These are phyloP conservation scores for Termitomyces sp. DNA, from an alignment of 768 basidiomycete species.

Conservation along the genomic window DNA sequence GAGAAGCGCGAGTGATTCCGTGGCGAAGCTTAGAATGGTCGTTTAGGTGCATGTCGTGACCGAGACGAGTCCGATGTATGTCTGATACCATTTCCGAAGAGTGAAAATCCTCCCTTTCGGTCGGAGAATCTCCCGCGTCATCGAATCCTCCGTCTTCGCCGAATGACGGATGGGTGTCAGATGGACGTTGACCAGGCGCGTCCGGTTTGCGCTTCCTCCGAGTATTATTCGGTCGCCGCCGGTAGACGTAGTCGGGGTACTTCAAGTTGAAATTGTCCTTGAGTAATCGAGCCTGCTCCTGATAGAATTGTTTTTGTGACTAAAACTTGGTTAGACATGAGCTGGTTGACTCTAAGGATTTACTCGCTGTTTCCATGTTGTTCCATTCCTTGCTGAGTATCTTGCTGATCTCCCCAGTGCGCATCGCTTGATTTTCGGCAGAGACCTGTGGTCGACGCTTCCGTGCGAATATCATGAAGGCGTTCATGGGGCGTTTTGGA, in stretches of 20 bases:
- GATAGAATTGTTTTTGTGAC: slow-evolving; percentile 83
- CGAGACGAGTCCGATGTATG: slow-evolving; percentile 19
- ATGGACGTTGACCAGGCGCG: slow-evolving; percentile 17
- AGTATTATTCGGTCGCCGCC: slow-evolving; percentile 82
- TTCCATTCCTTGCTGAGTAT: slow-evolving; percentile 86
- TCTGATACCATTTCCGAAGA: slow-evolving; percentile 16
- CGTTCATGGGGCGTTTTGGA: slow-evolving; percentile 89
- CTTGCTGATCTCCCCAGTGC: slow-evolving; percentile 87
- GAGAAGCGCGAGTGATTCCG: slow-evolving; percentile 19
- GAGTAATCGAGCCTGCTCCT: slow-evolving; percentile 78
- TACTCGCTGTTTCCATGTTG: slow-evolving; percentile 63
- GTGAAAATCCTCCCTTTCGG: slow-evolving; percentile 26
- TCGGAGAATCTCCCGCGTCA: slow-evolving; percentile 31
- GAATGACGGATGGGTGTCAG: slow-evolving; percentile 22
- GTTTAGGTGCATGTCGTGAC: slow-evolving; percentile 20
- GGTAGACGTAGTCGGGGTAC: slow-evolving; percentile 89
- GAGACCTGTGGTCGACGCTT: slow-evolving; percentile 78
- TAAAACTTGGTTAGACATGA: slow-evolving; percentile 19
- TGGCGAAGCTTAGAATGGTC: slow-evolving; percentile 22
- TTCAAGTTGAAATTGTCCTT: slow-evolving; percentile 83
- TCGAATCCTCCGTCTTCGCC: slow-evolving; percentile 28
- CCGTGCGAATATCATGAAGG: slow-evolving; percentile 91
- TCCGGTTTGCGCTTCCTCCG: slow-evolving; percentile 50
- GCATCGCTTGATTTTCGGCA: slow-evolving; percentile 84
- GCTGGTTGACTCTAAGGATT: slow-evolving; percentile 1